Evolutionary conservation across 202 grass and related monocot species (phyloP).

Genomic region (Saccharum hybrid): DNA sequence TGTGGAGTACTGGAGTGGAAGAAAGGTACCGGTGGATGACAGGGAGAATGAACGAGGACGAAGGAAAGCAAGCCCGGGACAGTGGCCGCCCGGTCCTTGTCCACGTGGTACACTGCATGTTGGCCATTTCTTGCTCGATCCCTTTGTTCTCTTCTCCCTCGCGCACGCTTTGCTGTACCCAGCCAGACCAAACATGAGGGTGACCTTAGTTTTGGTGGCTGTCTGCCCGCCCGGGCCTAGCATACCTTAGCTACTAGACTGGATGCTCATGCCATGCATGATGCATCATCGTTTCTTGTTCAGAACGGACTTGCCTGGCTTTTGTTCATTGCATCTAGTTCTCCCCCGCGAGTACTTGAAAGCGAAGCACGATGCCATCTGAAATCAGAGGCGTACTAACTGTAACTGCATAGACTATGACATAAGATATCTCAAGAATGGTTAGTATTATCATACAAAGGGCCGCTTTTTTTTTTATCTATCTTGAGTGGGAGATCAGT

Average conservation of each 20-base stretch:
- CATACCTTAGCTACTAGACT: not conserved
- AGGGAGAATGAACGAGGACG: constrained; percentile 24
- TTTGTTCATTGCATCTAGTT: not conserved
- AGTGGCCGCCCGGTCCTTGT: not conserved
- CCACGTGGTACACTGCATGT: not conserved
- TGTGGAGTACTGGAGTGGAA: too few species aligned
- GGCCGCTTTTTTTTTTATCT: too few species aligned
- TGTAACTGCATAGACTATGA: not conserved
- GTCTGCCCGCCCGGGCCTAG: not conserved
- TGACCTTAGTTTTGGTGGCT: constrained; percentile 21
- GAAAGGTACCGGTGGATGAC: too few species aligned
- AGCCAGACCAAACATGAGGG: not conserved
- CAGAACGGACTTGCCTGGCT: not conserved
- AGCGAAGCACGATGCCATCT: not conserved
- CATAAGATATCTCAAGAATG: not conserved
- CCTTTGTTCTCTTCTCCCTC: too few species aligned
- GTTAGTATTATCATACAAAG: not conserved
- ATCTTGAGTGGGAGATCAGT: too few species aligned
- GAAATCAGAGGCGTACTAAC: too few species aligned
- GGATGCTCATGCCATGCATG: not conserved
- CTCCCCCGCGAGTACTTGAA: too few species aligned
- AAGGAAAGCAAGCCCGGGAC: too few species aligned
- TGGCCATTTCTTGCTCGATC: not conserved
- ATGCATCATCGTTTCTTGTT: not conserved
- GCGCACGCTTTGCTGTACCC: not conserved